Base-by-base conservation (phyloP, 371 early-diverging fungal genomes). In the Phascolomyces articulosus region DNA sequence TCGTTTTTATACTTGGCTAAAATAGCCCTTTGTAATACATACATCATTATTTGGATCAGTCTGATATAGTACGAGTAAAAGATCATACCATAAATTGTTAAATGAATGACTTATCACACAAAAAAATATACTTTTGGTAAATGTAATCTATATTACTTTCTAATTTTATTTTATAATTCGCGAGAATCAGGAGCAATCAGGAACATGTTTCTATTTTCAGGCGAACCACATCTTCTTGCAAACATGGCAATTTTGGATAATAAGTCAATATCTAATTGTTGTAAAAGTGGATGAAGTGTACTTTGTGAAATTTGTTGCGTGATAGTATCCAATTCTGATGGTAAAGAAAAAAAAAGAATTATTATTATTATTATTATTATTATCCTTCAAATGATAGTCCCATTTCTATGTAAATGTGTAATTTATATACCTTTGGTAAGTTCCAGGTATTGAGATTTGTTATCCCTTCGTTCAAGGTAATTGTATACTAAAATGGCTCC, bases 261-360 rank as follows among this genome's bases (percentile, higher is more conserved):
- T 20, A 79, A 40, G 1, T 76, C 76, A 27, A 59, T 40, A 20
- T 77, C 58, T 2, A 73, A 38, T 34, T 65, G 40, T 71, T 70
- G 74, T n/a, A 80, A 44, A 21, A 75, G 47, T 40, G 80, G 80
- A 58, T 80, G 78, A 13, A 80, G 51, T 51, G 63, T 59, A 1
- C 54, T 51, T 55, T 68, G 40, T 4, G 66, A 41, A 26, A 77
- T 40, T 38, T 58, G 51, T 2, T 16, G 29, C 2, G 77, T 24
- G 0, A 41, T 29, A 3, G 3, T 10, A 28, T 68, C 55, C 40
- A 77, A 49, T 51, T 70, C 80, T 79, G 65, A 8, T 7, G 44
- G n/a, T 20, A 24, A 16, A 16, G 8, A 13, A 40, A 9, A 34
- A 18, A 21, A 1, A 16, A 18, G 6, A 18, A 20, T 3, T 27